Percentiles rank a stretch among this genome's conserved stretches.
These are phyloP conservation scores for Crithidia bombi DNA, from an alignment of 208 protist genomes.

Conservation along the genomic window DNA sequence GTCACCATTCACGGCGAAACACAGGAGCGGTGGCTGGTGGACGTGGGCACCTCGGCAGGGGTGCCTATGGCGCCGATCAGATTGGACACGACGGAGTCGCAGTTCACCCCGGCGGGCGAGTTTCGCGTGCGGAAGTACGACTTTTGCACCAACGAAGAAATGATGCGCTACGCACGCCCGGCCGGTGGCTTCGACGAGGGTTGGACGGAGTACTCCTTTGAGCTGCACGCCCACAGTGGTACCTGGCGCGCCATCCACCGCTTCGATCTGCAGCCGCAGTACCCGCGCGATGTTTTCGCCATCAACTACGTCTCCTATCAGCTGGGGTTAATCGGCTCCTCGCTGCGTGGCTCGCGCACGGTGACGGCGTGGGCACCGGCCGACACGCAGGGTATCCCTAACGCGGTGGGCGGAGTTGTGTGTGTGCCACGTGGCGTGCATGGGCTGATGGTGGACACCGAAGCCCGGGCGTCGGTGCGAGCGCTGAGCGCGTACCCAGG, in stretches of 20 bases:
- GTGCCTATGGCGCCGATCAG: slow-evolving; percentile 20
- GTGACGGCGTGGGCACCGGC: slow-evolving; percentile 11
- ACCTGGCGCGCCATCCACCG: slow-evolving; percentile 26
- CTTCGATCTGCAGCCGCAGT: slow-evolving; percentile 33
- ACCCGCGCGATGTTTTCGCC: slow-evolving; percentile 13
- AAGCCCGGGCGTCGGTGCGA: slow-evolving; percentile 2
- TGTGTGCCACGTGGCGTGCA: slow-evolving; percentile 21
- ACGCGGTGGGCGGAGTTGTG: slow-evolving; percentile 7
- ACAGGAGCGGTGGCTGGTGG: slow-evolving; percentile 21
- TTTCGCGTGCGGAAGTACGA: slow-evolving; percentile 35
- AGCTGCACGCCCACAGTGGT: slow-evolving; percentile 19
- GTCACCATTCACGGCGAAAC: slow-evolving; percentile 8
- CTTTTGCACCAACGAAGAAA: slow-evolving; percentile 29
- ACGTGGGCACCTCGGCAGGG: slow-evolving; percentile 31
- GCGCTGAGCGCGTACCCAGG: slow-evolving; percentile 16
- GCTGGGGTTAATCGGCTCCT: slow-evolving; percentile 3
- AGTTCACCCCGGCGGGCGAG: slow-evolving; percentile 21
- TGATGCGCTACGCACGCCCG: slow-evolving; percentile 11
- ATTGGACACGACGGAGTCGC: neutral
- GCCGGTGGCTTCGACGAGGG: slow-evolving; percentile 15
- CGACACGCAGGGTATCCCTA: slow-evolving; percentile 11
- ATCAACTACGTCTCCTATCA: slow-evolving; percentile 16
- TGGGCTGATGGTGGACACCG: slow-evolving; percentile 6
- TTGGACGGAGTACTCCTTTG: slow-evolving; percentile 17
- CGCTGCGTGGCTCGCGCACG: slow-evolving; percentile 15